These are phyloP conservation scores for Gossypium australe DNA, from an alignment of 345 rosid genomes.

Conservation along the genomic window DNA sequence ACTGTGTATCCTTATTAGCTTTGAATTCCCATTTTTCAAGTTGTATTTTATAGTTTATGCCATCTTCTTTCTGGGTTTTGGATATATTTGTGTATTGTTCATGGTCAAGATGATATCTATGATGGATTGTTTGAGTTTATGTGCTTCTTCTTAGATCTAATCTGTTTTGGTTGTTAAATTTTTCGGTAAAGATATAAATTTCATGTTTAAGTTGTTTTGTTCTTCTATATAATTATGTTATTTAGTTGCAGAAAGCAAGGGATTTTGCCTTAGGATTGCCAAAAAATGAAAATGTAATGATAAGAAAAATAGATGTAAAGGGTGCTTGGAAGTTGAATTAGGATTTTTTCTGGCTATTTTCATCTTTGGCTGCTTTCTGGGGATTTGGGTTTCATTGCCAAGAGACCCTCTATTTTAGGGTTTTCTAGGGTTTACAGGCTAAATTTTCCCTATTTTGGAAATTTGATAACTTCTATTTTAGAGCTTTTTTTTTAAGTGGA, in stretches of 20 bases:
- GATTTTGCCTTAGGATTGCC: not conserved
- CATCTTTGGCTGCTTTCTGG: not conserved
- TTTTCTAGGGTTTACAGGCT: not conserved
- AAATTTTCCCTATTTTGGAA: not conserved
- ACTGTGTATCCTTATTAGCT: not conserved
- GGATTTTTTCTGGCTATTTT: not conserved
- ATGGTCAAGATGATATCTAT: not conserved
- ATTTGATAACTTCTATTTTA: not conserved
- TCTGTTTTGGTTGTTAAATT: not conserved
- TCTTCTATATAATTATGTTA: not conserved
- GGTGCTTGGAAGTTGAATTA: slow-evolving; percentile 6
- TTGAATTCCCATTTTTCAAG: not conserved
- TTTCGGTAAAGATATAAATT: not conserved
- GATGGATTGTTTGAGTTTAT: slow-evolving; percentile 1
- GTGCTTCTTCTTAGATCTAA: not conserved
- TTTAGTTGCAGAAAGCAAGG: not conserved
- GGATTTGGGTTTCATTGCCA: not conserved
- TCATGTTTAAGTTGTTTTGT: not conserved
- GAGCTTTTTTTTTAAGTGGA: not conserved
- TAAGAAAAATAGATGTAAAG: not conserved
- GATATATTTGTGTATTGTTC: not conserved
- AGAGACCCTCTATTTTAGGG: not conserved
- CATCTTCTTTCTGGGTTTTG: slow-evolving; percentile 4
- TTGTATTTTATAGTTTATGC: not conserved
- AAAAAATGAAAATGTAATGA: too few relatives aligned